phyloP scores from a whole-genome alignment of 768 basidiomycete species.

The Calocera viscosa region DNA sequence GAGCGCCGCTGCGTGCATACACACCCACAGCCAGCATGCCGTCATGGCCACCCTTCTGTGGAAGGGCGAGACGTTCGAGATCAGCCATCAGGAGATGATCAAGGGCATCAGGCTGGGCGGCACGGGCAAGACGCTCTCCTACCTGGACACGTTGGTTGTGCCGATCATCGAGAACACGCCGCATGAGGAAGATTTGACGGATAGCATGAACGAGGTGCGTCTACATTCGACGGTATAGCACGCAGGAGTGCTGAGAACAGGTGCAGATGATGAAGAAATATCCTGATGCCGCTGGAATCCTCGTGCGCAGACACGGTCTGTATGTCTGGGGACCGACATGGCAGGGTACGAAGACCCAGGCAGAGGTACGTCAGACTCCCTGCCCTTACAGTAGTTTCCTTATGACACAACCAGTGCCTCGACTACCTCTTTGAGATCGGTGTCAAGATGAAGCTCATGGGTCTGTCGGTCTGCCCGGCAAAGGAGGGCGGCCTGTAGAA shows the following conservation, averaged over 20 bases:
- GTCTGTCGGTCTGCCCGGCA: conserved; percentile 11
- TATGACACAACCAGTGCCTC: conserved; percentile 44
- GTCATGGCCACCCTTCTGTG: conserved; percentile 79
- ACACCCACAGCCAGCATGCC: conserved; percentile 81
- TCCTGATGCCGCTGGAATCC: conserved; percentile 63
- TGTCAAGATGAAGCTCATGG: conserved; percentile 62
- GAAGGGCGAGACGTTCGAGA: conserved; percentile 54
- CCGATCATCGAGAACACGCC: conserved; percentile 90
- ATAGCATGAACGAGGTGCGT: conserved; percentile 60
- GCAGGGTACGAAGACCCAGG: conserved; percentile 82
- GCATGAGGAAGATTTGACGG: conserved; percentile 76
- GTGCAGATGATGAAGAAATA: conserved; percentile 56
- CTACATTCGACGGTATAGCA: not conserved
- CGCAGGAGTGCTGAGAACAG: not conserved
- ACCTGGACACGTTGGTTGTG: conserved; percentile 71
- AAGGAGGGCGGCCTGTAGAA: conserved; percentile 4
- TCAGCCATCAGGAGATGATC: conserved; percentile 93
- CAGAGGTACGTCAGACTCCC: conserved; percentile 41
- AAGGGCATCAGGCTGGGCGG: conserved; percentile 74
- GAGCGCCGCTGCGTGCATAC: conserved; percentile 73
- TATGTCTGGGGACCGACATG: conserved; percentile 80
- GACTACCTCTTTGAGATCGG: conserved; percentile 85
- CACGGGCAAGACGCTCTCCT: conserved; percentile 60
- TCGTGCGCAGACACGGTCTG: conserved; percentile 67
- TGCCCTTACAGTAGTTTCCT: conserved; percentile 12